These are phyloP conservation scores for Cercospora sp. DNA, from an alignment of 2,329 filamentous ascomycete species.

Conservation along the genomic window DNA sequence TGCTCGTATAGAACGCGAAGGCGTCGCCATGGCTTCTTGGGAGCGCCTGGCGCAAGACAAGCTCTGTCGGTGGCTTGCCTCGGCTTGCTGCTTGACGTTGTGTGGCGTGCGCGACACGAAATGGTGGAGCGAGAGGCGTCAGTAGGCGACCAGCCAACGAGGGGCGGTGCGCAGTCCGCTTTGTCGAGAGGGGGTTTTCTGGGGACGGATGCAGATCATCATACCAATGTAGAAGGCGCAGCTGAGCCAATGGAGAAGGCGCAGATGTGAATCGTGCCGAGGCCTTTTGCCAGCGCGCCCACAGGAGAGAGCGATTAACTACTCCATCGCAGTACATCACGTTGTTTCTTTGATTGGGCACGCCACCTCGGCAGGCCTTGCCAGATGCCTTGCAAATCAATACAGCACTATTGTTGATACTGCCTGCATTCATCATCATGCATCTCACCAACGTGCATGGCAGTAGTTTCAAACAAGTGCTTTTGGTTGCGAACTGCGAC, in stretches of 20 bases:
- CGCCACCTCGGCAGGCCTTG: constrained; percentile 7
- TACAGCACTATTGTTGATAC: not conserved
- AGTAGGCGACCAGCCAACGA: not conserved
- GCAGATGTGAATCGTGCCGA: not conserved
- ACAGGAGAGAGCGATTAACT: not conserved
- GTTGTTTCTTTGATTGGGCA: not conserved
- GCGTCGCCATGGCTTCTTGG: constrained; percentile 9
- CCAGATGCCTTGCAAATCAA: not conserved
- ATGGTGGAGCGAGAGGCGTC: constrained; percentile 32
- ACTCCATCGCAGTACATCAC: not conserved
- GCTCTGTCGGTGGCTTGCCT: constrained; percentile 24
- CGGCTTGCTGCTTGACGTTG: not conserved
- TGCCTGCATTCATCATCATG: not conserved
- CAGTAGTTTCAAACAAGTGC: not conserved
- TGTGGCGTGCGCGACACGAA: not conserved
- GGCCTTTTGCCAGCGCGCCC: not conserved
- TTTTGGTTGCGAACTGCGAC: not conserved
- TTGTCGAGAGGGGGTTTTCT: not conserved
- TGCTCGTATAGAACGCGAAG: constrained; percentile 11
- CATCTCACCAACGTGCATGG: not conserved
- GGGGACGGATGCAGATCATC: constrained; percentile 1
- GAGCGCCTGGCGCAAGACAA: constrained; percentile 9
- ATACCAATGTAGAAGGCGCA: not conserved
- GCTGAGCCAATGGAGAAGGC: not conserved
- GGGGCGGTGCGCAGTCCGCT: not conserved